Base-by-base conservation (phyloP, 768 basidiomycete genomes). In the Agrocybe pediades region DNA sequence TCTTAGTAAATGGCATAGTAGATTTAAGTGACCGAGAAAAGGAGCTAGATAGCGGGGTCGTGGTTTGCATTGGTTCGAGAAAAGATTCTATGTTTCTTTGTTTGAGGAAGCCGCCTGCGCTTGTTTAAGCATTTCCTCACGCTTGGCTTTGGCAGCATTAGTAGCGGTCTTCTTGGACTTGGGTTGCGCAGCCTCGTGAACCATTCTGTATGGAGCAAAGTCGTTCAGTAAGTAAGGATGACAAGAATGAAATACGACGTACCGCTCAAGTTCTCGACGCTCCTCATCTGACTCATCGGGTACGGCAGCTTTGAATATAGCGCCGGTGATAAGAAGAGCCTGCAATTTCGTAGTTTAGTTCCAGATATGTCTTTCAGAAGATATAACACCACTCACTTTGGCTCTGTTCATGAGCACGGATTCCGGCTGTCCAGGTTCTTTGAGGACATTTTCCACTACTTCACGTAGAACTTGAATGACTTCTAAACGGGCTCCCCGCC, bases 401-500 rank as follows among this genome's bases (percentile, higher is more conserved):
- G 97, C 97, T 43, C 97, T 84, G 59, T 89, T 88, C 49, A 87
- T 68, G 19, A 95, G 74, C 1, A 87, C 80, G 11, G 75, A 68
- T 19, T 98, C 95, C 0, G 87, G 74, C 24, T 83, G 82, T 9
- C 84, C 82, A 24, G 83, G 83, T 49, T 95, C 93, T 68, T 88
- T 90, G 56, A 98, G 77, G 8, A 94, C 94, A 53, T 85, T 83
- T 51, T 96, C 94, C 41, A 90, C 83, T 53, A 75, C 70, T 77
- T 92, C 87, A 46, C 93, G 82, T 44, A 96, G 77, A 13, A 98
- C 93, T 62, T 93, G 90, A 19, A 90, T 82, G 39, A 98, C 94
- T 73, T 99, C 97, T 65, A 98, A 85, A 48, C 95, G 85, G 2
- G 95, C 96, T 13, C 96, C 97, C 53, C 95, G 86, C 97, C 97